These are phyloP conservation scores for Viola pubescens DNA, from an alignment of 441 rosid species.

Conservation along the genomic window DNA sequence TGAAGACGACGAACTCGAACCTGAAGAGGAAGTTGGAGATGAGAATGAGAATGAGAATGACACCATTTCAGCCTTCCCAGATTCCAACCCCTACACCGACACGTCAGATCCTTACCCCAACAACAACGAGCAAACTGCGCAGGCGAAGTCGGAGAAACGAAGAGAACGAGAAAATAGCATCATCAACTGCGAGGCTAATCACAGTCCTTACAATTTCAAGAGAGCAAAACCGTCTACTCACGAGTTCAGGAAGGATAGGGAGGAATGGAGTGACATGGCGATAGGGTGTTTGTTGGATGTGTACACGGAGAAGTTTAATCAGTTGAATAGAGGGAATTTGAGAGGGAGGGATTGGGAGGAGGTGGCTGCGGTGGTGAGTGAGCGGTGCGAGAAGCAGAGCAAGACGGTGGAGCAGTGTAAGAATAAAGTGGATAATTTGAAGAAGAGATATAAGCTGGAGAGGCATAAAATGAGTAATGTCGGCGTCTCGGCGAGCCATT, in stretches of 20 bases:
- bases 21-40: slow-evolving; percentile 27
- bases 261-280: slow-evolving; percentile 93
- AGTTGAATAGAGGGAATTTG: slow-evolving; percentile 77
- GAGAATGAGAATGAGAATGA: slow-evolving; percentile 38
- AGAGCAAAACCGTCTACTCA: slow-evolving; percentile 23
- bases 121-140: slow-evolving; percentile 26
- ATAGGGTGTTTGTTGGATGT: slow-evolving; percentile 66
- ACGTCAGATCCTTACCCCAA: too few relatives aligned
- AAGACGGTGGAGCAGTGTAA: slow-evolving; percentile 97
- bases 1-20: too few relatives aligned
- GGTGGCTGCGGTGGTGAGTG: slow-evolving; percentile 69
- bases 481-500: slow-evolving; percentile 51
- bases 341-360: slow-evolving; percentile 97
- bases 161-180: slow-evolving; percentile 35
- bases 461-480: slow-evolving; percentile 56
- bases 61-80: slow-evolving; percentile 41
- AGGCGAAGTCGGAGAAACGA: slow-evolving; percentile 33
- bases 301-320: slow-evolving; percentile 61
- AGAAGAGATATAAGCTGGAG: slow-evolving; percentile 82
- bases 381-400: slow-evolving; percentile 51
- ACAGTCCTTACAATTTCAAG: slow-evolving; percentile 26
- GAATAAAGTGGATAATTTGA: slow-evolving; percentile 85
- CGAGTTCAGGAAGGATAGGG: slow-evolving; percentile 56
- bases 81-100: slow-evolving; percentile 32
- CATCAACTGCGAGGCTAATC: slow-evolving; percentile 19